Percentiles rank a stretch among this genome's conserved stretches.
Conservation (phyloP, 2,329 filamentous ascomycete genomes). For the Penicillium paneum region DNA sequence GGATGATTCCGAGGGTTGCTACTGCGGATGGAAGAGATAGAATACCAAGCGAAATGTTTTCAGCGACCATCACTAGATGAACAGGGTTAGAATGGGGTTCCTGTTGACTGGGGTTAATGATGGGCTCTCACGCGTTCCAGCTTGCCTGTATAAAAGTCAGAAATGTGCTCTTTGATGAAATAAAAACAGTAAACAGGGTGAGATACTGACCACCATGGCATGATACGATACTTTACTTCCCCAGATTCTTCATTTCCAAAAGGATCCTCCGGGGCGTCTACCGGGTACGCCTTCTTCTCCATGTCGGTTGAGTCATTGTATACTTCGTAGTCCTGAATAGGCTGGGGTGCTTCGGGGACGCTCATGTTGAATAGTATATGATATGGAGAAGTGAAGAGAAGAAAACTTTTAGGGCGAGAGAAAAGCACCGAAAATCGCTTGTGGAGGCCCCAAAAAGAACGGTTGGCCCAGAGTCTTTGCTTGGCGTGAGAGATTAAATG, state of each 20-base stretch:
- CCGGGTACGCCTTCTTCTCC: conserved; percentile 15
- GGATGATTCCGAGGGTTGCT: conserved; percentile 52
- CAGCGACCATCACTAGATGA: conserved; percentile 52
- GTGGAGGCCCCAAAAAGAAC: conserved; percentile 16
- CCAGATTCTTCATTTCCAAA: conserved; percentile 37
- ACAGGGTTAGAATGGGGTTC: not conserved
- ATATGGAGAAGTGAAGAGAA: not conserved
- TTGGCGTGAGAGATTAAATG: conserved; percentile 13
- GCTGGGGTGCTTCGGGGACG: conserved; percentile 7
- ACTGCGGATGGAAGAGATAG: conserved; percentile 54
- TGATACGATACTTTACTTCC: conserved; percentile 50
- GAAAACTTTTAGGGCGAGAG: conserved; percentile 7
- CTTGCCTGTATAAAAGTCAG: conserved; percentile 33
- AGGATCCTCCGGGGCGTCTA: conserved; percentile 26
- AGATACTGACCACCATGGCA: conserved; percentile 42
- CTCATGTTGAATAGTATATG: conserved; percentile 12
- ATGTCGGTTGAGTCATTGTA: conserved; percentile 16
- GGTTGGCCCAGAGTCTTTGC: conserved; percentile 18
- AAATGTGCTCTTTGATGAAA: not conserved
- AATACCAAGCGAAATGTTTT: conserved; percentile 56
- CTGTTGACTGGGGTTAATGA: not conserved
- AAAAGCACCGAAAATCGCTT: conserved; percentile 9
- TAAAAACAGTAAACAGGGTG: not conserved
- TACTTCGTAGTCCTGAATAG: conserved; percentile 14
- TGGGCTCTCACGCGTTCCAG: conserved; percentile 35